Base-by-base conservation (phyloP, 2,329 filamentous ascomycete species). In the Neocucurbitaria cava region DNA sequence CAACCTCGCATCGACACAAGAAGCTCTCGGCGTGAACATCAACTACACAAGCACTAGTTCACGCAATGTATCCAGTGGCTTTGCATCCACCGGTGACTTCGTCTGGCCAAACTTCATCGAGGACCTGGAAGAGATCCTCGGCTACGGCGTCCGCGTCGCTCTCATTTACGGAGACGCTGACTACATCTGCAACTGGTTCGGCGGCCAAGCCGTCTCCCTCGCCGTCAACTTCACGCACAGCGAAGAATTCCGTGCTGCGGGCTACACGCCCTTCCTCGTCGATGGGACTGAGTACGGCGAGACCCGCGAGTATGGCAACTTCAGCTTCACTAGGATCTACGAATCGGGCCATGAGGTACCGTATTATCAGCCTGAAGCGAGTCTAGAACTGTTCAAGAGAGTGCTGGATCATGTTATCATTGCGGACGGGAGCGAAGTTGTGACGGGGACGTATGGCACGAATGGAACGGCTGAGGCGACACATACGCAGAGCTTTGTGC, bases 221-320 rank as follows among this genome's bases (percentile, higher is more conserved):
- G 81, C 82, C 6, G 74, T 90, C 0, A 67, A 72, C 30, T 88
- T 88, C 64, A 74, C 79, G 0, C 68, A 77, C 8, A 74, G 77
- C 38, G 66, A 73, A 5, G 64, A 72, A 2, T 95, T 94, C 71
- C 77, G 81, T 1, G 75, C 78, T 0, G 87, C 91, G 0, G 90
- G 89, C 0, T 95, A 94, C 73, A 85, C 89, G 33, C 89, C 90
- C 65, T 83, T 82, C 39, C 79, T 83, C 10, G 87, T 89, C 71
- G 85, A 86, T 68, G 89, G 85, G 46, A 35, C 78, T 20, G 75
- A 81, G 40, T 80, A 80, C 20, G 91, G 91, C 23, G 84, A 85
- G 52, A 89, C 91, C 0, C 83, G 90, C 9, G 90, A 95, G 73
- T 90, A 85, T 62, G 90, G 88, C 5, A 92, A 92, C 53, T 77